A percentile compares a stretch with the other conserved stretches of the same genome.
These are phyloP conservation scores for Saccharomycopsis babjevae DNA, from an alignment of 805 yeast species.

Conservation along the genomic window DNA sequence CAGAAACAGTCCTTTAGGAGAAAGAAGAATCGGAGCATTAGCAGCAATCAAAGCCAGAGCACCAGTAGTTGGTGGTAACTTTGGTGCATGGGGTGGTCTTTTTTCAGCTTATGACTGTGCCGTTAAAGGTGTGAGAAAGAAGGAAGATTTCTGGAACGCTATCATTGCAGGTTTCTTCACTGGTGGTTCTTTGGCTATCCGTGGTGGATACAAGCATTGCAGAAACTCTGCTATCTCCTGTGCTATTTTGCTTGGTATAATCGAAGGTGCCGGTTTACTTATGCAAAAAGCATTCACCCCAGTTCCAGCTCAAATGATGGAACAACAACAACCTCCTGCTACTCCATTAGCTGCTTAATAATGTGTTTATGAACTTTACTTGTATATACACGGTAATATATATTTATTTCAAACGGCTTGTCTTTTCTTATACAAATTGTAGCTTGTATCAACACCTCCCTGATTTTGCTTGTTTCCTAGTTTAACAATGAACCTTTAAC, in stretches of 20 bases:
- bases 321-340: constrained; percentile 7
- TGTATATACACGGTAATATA: neutral
- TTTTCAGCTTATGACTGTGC: constrained; percentile 94
- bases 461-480: neutral
- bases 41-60: constrained; percentile 92
- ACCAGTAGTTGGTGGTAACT: constrained; percentile 97
- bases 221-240: constrained; percentile 95
- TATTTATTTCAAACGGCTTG: neutral
- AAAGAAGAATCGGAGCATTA: constrained; percentile 81
- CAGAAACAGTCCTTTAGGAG: constrained; percentile 96
- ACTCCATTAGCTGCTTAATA: constrained; percentile 10
- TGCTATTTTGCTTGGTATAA: constrained; percentile 91
- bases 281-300: constrained; percentile 78
- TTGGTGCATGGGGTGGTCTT: constrained; percentile 99
- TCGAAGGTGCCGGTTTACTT: constrained; percentile 97
- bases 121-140: constrained; percentile 88
- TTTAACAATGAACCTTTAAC: too few species aligned
- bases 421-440: neutral
- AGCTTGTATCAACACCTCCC: neutral
- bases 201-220: constrained; percentile 98
- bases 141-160: constrained; percentile 98
- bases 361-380: neutral
- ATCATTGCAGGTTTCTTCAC: constrained; percentile 96
- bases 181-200: constrained; percentile 94
- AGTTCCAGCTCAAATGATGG: constrained; percentile 11